A percentile compares a stretch with the other conserved stretches of the same genome.
Evolutionary conservation across 1,284 basidiomycete species (phyloP).

Genomic region (Ganoderma lucidum): DNA sequence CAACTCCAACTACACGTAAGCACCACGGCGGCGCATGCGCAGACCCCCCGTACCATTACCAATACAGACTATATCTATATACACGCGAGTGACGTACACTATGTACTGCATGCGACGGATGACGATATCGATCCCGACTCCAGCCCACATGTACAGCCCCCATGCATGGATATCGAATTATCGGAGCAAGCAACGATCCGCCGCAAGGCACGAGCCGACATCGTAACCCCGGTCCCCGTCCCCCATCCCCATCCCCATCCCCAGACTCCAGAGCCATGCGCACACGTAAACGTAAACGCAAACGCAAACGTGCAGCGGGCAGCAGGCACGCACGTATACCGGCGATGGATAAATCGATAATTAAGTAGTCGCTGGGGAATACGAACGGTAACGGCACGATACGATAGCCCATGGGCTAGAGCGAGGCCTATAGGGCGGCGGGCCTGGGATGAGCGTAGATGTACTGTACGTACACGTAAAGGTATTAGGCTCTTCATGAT

Average conservation of each 20-base stretch:
- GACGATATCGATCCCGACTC: too few relatives aligned
- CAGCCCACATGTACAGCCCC: too few relatives aligned
- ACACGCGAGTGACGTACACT: slow-evolving; percentile 9
- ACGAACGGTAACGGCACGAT: neutral
- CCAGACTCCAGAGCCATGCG: too few relatives aligned
- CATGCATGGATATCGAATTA: neutral
- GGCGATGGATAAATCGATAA: neutral
- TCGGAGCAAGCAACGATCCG: neutral
- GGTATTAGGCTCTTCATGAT: neutral
- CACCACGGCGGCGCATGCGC: neutral
- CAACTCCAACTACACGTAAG: neutral
- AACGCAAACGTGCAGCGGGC: neutral
- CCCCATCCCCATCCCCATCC: too few relatives aligned
- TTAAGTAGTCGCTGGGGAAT: too few relatives aligned
- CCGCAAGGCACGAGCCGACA: too few relatives aligned
- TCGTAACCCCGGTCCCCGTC: too few relatives aligned
- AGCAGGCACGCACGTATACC: too few relatives aligned
- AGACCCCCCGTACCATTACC: slow-evolving; percentile 24
- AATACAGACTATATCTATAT: slow-evolving; percentile 33
- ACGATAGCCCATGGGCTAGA: neutral
- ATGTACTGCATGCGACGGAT: too few relatives aligned
- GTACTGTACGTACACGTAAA: neutral
- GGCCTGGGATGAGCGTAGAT: neutral
- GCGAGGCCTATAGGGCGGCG: neutral
- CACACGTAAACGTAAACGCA: neutral